A percentile compares a stretch with the other conserved stretches of the same genome.
Evolutionary conservation across 495 filamentous ascomycete species (phyloP).

Genomic region (Penicillium turbatum): DNA sequence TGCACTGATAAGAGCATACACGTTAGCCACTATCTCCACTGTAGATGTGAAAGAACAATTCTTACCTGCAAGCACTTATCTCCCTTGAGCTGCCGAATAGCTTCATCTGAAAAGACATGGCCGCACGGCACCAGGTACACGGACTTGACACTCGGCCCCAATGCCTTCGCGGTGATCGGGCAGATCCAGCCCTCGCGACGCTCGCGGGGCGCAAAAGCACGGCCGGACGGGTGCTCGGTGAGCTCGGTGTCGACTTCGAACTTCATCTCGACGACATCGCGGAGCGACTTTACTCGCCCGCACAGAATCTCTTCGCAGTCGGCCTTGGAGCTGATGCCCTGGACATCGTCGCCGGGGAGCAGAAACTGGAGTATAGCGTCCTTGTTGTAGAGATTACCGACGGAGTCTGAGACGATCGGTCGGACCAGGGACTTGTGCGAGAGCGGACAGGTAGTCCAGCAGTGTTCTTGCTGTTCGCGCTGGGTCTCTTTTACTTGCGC

Average conservation of each 20-base stretch:
- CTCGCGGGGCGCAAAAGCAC: conserved; percentile 26
- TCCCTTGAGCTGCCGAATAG: conserved; percentile 70
- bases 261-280: conserved; percentile 85
- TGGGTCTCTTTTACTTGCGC: conserved; percentile 85
- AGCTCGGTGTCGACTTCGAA: conserved; percentile 57
- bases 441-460: conserved; percentile 82
- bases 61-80: conserved; percentile 59
- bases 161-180: conserved; percentile 78
- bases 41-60: background rate
- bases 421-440: conserved; percentile 67
- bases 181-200: conserved; percentile 68
- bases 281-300: conserved; percentile 71
- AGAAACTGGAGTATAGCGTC: conserved; percentile 82
- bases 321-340: conserved; percentile 46
- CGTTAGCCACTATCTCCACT: background rate
- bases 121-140: conserved; percentile 95
- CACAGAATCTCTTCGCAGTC: conserved; percentile 64
- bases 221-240: conserved; percentile 29
- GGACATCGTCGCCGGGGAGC: conserved; percentile 57
- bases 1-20: conserved; percentile 49
- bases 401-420: conserved; percentile 79
- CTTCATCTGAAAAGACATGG: conserved; percentile 85
- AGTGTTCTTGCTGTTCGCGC: conserved; percentile 75
- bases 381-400: conserved; percentile 90
- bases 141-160: conserved; percentile 73